Evolutionary conservation across 1,284 basidiomycete species (phyloP).

Genomic region (Cutaneotrichosporon arboriforme): DNA sequence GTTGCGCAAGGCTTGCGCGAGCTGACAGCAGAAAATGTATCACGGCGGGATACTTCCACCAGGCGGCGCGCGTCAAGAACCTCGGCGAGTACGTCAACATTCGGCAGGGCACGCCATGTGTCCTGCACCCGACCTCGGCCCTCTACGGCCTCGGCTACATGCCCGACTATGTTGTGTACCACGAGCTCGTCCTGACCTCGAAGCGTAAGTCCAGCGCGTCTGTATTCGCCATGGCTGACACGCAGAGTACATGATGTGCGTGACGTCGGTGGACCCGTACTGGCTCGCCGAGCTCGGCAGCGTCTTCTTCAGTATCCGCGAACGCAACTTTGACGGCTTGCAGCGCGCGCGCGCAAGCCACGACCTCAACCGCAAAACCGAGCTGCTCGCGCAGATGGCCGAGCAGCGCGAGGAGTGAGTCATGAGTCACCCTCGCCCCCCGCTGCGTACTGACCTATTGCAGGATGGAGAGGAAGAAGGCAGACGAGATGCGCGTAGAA

Average conservation of each 20-base stretch:
- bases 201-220: conserved; percentile 56
- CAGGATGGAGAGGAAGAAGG: conserved; percentile 49
- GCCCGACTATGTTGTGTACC: conserved; percentile 93
- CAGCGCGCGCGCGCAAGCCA: conserved; percentile 66
- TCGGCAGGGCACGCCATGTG: conserved; percentile 65
- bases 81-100: conserved; percentile 99
- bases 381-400: conserved; percentile 80
- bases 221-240: neutral
- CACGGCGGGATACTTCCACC: conserved; percentile 97
- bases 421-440: too few species aligned
- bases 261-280: conserved; percentile 89
- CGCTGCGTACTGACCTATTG: too few species aligned
- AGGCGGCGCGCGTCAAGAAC: conserved; percentile 94
- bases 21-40: conserved; percentile 75
- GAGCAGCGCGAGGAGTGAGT: conserved; percentile 77
- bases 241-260: conserved; percentile 84
- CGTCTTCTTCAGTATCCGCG: conserved; percentile 90
- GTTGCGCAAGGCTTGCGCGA: conserved; percentile 18
- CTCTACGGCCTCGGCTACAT: conserved; percentile 95
- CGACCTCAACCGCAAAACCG: conserved; percentile 82
- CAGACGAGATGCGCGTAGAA: conserved; percentile 60
- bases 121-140: conserved; percentile 89
- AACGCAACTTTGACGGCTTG: conserved; percentile 84
- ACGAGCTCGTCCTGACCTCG: conserved; percentile 87
- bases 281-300: conserved; percentile 92